Percentiles rank a stretch among this genome's conserved stretches.
These are phyloP conservation scores for Primulina eburnea DNA, from an alignment of 257 asterid genomes.

Conservation along the genomic window DNA sequence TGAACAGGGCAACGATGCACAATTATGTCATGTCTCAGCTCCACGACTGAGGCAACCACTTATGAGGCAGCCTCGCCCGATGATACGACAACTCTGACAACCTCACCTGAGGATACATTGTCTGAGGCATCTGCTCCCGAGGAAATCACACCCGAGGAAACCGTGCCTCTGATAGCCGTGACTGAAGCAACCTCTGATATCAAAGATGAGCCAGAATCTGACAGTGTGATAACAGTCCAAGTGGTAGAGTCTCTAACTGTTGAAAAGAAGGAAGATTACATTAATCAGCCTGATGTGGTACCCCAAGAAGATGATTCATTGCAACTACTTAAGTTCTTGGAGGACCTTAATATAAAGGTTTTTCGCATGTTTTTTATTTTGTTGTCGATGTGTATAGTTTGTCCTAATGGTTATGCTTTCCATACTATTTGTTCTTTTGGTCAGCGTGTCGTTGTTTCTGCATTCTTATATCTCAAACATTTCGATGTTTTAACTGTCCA, in stretches of 20 bases:
- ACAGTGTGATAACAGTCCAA: conserved; percentile 18
- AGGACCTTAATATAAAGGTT: conserved; percentile 43
- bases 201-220: conserved; percentile 16
- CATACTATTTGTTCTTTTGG: not conserved
- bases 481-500: too few relatives aligned
- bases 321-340: conserved; percentile 36
- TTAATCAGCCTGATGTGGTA: conserved; percentile 24
- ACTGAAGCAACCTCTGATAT: conserved; percentile 18
- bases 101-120: not conserved
- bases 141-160: conserved; percentile 37
- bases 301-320: conserved; percentile 30
- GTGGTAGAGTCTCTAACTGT: conserved; percentile 1
- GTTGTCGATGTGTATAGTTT: not conserved
- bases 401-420: not conserved
- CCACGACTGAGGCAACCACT: conserved; percentile 19
- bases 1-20: conserved; percentile 29
- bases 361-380: not conserved
- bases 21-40: conserved; percentile 27
- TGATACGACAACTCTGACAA: not conserved
- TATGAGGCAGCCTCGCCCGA: not conserved
- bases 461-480: not conserved
- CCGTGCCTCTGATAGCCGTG: not conserved
- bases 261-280: conserved; percentile 25
- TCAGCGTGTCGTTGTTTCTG: not conserved
- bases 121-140: conserved; percentile 15